Evolutionary conservation across 345 rosid genomes (phyloP).

Genomic region (Corchorus capsularis): DNA sequence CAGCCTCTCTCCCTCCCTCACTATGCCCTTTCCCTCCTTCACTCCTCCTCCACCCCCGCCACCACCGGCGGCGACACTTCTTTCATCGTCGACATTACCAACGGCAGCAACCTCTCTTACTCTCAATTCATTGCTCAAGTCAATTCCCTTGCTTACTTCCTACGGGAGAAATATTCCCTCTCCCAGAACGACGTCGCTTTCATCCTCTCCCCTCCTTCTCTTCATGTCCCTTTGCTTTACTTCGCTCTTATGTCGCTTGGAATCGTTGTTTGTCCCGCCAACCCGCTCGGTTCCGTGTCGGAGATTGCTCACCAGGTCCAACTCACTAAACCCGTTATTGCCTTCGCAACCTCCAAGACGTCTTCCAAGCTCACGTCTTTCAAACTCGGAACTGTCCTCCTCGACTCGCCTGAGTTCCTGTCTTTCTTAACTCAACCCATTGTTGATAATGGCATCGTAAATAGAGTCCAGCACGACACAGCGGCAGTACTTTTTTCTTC

Average conservation of each 20-base stretch:
- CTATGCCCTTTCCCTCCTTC: constrained; percentile 53
- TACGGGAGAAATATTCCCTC: constrained; percentile 43
- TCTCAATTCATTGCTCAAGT: constrained; percentile 42
- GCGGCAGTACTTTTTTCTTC: constrained; percentile 82
- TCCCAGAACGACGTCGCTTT: constrained; percentile 62
- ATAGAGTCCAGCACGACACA: constrained; percentile 52
- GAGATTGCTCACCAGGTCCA: constrained; percentile 62
- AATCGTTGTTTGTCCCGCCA: constrained; percentile 68
- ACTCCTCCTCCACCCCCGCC: constrained; percentile 30
- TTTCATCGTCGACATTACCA: constrained; percentile 48
- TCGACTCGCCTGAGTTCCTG: constrained; percentile 76
- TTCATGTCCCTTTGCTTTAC: constrained; percentile 64
- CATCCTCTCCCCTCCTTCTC: constrained; percentile 61
- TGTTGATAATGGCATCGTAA: not conserved
- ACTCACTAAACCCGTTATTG: constrained; percentile 61
- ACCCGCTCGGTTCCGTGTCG: constrained; percentile 55
- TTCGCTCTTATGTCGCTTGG: constrained; percentile 75
- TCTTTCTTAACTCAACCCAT: constrained; percentile 38
- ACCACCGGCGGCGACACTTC: constrained; percentile 23
- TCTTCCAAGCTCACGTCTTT: constrained; percentile 44
- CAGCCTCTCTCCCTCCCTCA: constrained; percentile 62
- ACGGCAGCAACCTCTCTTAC: constrained; percentile 47
- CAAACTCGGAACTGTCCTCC: constrained; percentile 43
- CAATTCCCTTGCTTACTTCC: constrained; percentile 50
- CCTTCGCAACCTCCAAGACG: constrained; percentile 59